Conservation (phyloP, 164 flowering plant genomes). For the Piper longum region DNA sequence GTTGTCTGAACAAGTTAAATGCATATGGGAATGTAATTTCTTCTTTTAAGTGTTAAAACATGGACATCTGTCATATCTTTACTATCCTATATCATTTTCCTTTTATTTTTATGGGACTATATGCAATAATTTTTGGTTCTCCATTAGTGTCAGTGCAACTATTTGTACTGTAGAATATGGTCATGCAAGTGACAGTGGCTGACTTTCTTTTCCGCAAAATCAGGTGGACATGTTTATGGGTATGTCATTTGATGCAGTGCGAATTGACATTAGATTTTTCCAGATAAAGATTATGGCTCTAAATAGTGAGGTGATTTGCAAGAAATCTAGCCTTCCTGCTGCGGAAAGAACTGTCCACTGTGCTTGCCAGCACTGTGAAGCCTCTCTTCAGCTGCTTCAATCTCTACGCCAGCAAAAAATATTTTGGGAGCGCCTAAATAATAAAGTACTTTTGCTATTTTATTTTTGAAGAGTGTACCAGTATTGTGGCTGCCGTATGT, state of each 20-base stretch:
- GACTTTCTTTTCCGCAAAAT: constrained; percentile 12
- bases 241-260: constrained; percentile 65
- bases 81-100: too few relatives aligned
- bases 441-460: constrained; percentile 45
- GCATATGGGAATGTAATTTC: too few relatives aligned
- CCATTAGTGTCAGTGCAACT: not conserved
- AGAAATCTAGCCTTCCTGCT: constrained; percentile 15
- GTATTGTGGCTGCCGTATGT: constrained; percentile 49
- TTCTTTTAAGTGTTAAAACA: too few relatives aligned
- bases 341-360: constrained; percentile 31
- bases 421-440: constrained; percentile 71
- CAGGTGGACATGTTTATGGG: constrained; percentile 89
- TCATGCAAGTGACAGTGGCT: not conserved
- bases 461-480: constrained; percentile 15
- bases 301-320: constrained; percentile 11
- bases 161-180: not conserved
- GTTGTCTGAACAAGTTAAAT: too few relatives aligned
- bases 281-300: constrained; percentile 36
- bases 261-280: constrained; percentile 36
- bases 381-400: constrained; percentile 75
- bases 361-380: constrained; percentile 82
- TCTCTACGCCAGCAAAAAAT: constrained; percentile 68
- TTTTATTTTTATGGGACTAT: too few relatives aligned
- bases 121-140: too few relatives aligned
- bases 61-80: too few relatives aligned